A percentile compares a stretch with the other conserved stretches of the same genome.
Conservation (phyloP, 345 rosid genomes). For the Eutrema japonicum region DNA sequence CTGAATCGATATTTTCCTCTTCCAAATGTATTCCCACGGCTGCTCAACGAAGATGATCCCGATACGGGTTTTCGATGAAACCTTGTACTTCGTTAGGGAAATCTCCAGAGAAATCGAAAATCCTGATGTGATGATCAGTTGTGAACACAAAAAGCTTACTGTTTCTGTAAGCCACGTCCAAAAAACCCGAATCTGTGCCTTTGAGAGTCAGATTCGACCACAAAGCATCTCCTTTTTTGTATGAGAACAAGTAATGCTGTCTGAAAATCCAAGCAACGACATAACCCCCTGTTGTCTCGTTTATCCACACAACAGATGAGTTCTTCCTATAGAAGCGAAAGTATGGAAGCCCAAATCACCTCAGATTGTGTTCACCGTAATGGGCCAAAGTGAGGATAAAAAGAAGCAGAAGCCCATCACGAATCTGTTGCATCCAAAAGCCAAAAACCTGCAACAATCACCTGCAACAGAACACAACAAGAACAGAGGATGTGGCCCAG, state of each 20-base stretch:
- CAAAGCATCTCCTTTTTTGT: background rate
- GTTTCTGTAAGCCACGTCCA: background rate
- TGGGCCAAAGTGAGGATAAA: no score
- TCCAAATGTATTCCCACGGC: constrained; percentile 25
- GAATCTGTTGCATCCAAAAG: no score
- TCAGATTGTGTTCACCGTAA: no score
- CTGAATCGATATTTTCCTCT: constrained; percentile 1
- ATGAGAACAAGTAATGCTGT: constrained; percentile 19
- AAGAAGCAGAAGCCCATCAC: no score
- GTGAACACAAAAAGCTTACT: constrained; percentile 19
- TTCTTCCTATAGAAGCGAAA: background rate
- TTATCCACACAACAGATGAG: constrained; percentile 27
- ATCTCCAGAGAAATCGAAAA: constrained; percentile 1
- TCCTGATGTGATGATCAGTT: background rate
- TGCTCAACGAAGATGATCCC: background rate
- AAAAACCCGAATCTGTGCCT: background rate
- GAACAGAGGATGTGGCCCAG: no score
- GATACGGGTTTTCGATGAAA: background rate
- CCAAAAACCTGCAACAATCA: no score
- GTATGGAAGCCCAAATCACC: no score
- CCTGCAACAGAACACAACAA: no score
- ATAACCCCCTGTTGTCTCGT: constrained; percentile 2
- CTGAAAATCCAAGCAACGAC: constrained; percentile 13
- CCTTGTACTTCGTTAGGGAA: background rate
- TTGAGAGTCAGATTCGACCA: background rate